Evolutionary conservation across 805 yeast genomes (phyloP), one percentile per base, ranked within the genome.

Genomic region (Candida alai): DNA sequence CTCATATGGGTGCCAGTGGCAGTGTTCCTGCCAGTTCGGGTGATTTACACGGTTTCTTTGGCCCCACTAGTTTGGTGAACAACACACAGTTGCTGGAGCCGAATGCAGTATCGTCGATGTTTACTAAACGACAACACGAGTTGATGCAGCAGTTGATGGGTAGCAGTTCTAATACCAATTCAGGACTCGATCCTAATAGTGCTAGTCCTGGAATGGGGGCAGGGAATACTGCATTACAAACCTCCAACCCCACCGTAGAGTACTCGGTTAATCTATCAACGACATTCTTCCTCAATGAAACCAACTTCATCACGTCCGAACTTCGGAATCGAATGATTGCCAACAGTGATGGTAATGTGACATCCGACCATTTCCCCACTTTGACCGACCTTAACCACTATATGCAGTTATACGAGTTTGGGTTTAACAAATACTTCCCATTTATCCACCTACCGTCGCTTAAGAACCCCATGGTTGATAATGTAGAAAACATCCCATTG

Each of bases 341-440:
- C 50, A 19, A 19, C 9, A 26, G n/a, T 26, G 28, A 19, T 12
- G 28, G 28, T 3, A 50, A 47, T 19, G 60, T 65, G 19, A 56
- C 68, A 17, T 71, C 74, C 14, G 60, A 70, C 11, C 80, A 83
- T 45, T 80, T 88, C 45, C 96, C 96, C 0, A 74, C 79, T 7
- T 62, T 81, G 31, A 78, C 76, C 15, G 95, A 88, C 45, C 62
- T 89, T 47, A 88, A 86, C 53, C 73, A 76, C 30, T 89, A 85
- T 55, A 73, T 83, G 45, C 70, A 74, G n/a, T 65, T 88, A 9
- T 89, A 78, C 59, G 84, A 77, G 44, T 68, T 73, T 33, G 88
- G 86, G 49, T 88, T 87, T 58, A 83, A 84, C 61, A 76, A 75
- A 36, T 88, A 83, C 53, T 81, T 86, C 58, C 89, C 94, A 16